Evolutionary conservation across 139 green algal genomes (phyloP), one percentile per base, ranked within the genome.

Genomic region (Coccomyxa sp.): DNA sequence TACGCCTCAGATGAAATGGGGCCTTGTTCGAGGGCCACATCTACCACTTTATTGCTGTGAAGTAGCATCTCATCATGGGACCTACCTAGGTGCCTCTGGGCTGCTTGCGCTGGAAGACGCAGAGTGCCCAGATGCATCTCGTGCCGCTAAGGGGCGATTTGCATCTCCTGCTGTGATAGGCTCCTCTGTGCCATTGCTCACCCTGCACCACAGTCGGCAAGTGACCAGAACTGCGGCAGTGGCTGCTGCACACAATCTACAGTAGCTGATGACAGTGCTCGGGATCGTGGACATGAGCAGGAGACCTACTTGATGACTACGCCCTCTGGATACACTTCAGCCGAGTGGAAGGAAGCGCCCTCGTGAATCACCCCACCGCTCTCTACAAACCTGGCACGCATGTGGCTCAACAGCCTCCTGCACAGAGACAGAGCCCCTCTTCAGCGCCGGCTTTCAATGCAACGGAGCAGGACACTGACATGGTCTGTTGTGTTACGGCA

Each of bases 361-460:
- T 95, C 91, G 24, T 82, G 40, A 0, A 94, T 71, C 0, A 76
- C 38, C 24, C 91, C 91, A 8, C 91, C 91, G 0, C 76, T 77
- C 1, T 68, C 83, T 39, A 86, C 38, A 76, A 94, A 95, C 31
- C 77, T 54, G 0, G 41, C 37, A 50, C 34, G n/a, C 50, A 88
- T 75, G 55, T 29, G 31, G 12, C 34, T 73, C n/a, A 87, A 33
- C 73, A 89, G 41, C 2, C 4, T 39, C 68, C 55, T 84, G 79
- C 55, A 81, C 22, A 7, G 44, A 58, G 14, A 58, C 14, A 58
- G 14, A 27, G 50, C 22, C 27, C 50, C 22, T 64, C 3, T 64
- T 7, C 22, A 5, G 22, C 27, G 33, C 16, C 12, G n/a, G 16
- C 12, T n/a, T 16, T 12, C 14, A 16, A 58, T 16, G 44, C 44